phyloP scores from a whole-genome alignment of 257 asterid genomes.

The Rehmannia glutinosa region DNA sequence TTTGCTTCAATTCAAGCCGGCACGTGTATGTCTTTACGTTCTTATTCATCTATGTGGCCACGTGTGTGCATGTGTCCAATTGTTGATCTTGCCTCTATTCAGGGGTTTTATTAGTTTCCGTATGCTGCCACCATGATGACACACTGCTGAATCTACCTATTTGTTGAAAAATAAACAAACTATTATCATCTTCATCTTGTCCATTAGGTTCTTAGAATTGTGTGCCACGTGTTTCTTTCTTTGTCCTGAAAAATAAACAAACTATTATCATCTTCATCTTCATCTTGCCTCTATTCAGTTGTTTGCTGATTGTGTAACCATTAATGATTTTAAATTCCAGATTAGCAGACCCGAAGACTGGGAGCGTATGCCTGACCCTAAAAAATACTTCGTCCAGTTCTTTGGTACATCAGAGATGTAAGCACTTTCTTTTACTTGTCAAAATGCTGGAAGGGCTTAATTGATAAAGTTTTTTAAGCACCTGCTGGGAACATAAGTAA shows the following conservation, averaged over 20 bases:
- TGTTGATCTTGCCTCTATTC: not conserved
- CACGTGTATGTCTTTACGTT: not conserved
- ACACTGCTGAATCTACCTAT: not conserved
- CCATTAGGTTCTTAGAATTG: not conserved
- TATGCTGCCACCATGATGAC: conserved; percentile 18
- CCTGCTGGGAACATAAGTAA: not conserved
- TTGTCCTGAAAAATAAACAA: no score
- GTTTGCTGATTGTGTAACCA: conserved; percentile 9
- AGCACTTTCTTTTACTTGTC: conserved; percentile 27
- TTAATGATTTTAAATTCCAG: conserved; percentile 37
- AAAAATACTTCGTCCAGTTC: conserved; percentile 76
- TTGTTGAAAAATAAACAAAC: not conserved
- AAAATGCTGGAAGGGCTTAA: not conserved
- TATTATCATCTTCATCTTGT: conserved; percentile 14
- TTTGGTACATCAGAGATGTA: conserved; percentile 88
- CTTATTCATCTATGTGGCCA: no score
- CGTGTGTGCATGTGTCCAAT: not conserved
- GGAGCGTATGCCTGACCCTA: conserved; percentile 61
- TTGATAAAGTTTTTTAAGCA: not conserved
- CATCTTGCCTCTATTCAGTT: no score
- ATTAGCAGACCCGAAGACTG: conserved; percentile 80
- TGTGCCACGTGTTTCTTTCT: conserved; percentile 1
- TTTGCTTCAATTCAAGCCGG: not conserved
- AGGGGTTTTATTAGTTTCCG: not conserved
- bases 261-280: no score